These are phyloP conservation scores for Cavenderia fasciculata DNA, from an alignment of 78 protist species.

Conservation along the genomic window DNA sequence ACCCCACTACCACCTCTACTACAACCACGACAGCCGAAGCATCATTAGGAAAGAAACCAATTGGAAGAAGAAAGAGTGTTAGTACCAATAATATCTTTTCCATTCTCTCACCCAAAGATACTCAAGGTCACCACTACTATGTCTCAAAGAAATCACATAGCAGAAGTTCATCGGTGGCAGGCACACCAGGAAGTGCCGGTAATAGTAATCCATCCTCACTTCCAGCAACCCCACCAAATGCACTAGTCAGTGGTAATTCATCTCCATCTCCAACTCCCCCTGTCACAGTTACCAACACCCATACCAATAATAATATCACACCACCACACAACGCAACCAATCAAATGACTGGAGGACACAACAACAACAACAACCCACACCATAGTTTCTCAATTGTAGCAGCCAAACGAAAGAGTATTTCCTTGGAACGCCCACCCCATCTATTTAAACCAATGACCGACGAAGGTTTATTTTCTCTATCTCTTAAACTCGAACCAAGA, in stretches of 20 bases:
- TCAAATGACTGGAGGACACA: background rate
- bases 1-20: background rate
- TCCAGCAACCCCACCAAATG: background rate
- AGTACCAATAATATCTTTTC: conserved; percentile 25
- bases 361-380: background rate
- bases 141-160: background rate
- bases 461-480: conserved; percentile 36
- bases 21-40: background rate
- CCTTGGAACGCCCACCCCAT: conserved; percentile 3
- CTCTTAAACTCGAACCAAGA: conserved; percentile 49
- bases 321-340: background rate
- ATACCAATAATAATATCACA: background rate
- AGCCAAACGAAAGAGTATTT: conserved; percentile 13
- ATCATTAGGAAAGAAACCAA: background rate
- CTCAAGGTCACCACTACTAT: background rate
- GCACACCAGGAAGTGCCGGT: background rate
- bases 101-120: background rate
- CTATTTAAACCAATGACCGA: conserved; percentile 50
- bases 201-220: background rate
- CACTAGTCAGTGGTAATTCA: background rate
- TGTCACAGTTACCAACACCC: background rate
- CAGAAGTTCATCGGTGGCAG: background rate
- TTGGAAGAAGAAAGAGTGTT: conserved; percentile 56
- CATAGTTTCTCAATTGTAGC: background rate
- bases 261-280: background rate